Conservation (phyloP, 768 basidiomycete genomes). For the Paxillus ammoniavirescens region DNA sequence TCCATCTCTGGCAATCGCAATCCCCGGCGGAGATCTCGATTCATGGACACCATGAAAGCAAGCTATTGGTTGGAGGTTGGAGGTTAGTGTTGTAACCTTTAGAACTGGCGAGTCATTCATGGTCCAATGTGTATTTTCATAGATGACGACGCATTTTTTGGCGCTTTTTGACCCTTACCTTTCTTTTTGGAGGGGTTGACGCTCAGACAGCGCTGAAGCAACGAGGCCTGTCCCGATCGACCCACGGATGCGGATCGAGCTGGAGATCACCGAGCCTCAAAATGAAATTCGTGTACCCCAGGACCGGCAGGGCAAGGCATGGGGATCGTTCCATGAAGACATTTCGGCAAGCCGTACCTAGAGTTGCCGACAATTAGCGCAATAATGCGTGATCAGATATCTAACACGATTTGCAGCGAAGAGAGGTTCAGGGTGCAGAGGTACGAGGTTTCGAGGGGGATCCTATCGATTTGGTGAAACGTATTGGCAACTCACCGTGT, state of each 20-base stretch:
- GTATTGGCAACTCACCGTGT: too few relatives aligned
- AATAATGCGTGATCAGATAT: constrained; percentile 2
- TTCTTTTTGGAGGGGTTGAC: neutral
- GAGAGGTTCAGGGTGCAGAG: neutral
- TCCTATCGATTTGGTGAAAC: too few relatives aligned
- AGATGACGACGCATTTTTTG: neutral
- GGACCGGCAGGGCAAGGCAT: constrained; percentile 4
- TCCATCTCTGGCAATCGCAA: constrained; percentile 1
- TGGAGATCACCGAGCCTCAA: constrained; percentile 21
- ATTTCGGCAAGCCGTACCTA: neutral
- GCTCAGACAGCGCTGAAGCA: neutral
- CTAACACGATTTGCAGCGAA: neutral
- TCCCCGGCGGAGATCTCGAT: neutral
- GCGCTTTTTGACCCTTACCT: neutral
- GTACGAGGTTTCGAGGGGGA: neutral
- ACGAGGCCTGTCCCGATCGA: neutral
- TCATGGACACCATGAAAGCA: neutral
- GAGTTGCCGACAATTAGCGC: constrained; percentile 5
- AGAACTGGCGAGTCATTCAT: too few relatives aligned
- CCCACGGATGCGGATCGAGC: neutral
- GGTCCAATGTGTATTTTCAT: neutral
- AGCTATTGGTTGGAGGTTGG: neutral
- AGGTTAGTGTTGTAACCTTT: too few relatives aligned
- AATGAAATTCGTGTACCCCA: constrained; percentile 22
- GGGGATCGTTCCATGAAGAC: constrained; percentile 3